These are phyloP conservation scores for Boletus edulis DNA, from an alignment of 768 basidiomycete genomes.

Conservation along the genomic window DNA sequence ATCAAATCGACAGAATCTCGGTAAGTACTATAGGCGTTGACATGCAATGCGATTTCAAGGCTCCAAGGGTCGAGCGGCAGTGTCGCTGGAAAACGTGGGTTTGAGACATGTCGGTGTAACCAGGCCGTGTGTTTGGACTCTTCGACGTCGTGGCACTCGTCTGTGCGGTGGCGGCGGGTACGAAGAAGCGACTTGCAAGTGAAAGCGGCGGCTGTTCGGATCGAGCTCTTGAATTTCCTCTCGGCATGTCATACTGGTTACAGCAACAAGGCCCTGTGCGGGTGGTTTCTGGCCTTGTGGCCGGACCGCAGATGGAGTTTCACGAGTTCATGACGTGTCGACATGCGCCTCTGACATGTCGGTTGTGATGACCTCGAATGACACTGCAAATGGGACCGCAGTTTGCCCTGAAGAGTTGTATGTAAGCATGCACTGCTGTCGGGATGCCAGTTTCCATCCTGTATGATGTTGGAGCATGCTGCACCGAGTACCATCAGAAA, in stretches of 20 bases:
- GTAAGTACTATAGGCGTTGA: background rate
- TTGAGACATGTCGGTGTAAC: slow-evolving; percentile 6
- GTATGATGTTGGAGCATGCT: background rate
- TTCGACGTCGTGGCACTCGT: slow-evolving; percentile 1
- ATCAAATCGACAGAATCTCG: background rate
- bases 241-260: no score
- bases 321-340: background rate
- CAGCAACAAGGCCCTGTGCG: background rate
- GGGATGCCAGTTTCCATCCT: background rate
- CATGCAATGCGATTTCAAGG: background rate
- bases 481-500: background rate
- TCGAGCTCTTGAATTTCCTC: slow-evolving; percentile 2
- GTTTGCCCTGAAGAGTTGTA: background rate
- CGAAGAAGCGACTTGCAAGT: slow-evolving; percentile 12
- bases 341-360: background rate
- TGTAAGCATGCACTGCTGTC: background rate
- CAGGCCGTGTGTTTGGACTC: background rate
- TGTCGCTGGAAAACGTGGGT: background rate
- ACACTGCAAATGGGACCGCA: background rate
- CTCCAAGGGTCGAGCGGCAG: background rate
- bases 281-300: background rate
- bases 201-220: slow-evolving; percentile 11
- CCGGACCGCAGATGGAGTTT: background rate
- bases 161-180: slow-evolving; percentile 27
- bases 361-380: background rate